Evolutionary conservation across 169 alveolate genomes (phyloP).

Genomic region (Prorocentrum cordatum): DNA sequence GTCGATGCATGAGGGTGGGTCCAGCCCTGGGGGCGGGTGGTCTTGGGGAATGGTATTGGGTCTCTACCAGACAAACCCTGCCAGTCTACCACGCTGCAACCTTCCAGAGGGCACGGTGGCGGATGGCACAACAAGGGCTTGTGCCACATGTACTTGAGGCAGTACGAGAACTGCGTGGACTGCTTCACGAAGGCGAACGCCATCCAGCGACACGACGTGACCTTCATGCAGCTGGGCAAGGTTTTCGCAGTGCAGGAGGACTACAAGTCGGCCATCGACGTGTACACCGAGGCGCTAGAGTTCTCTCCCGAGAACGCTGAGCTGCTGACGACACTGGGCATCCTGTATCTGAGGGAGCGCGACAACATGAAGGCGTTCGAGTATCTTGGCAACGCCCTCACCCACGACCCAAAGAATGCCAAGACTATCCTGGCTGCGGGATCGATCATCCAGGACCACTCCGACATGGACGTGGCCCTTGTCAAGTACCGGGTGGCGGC

Average conservation of each 20-base stretch:
- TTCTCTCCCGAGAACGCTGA: constrained; percentile 82
- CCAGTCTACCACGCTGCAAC: too few relatives aligned
- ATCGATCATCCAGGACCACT: constrained; percentile 77
- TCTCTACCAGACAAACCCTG: too few relatives aligned
- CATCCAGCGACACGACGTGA: constrained; percentile 78
- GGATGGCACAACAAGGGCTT: too few relatives aligned
- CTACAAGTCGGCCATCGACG: constrained; percentile 79
- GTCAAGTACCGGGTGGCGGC: constrained; percentile 80
- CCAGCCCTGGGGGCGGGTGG: too few relatives aligned
- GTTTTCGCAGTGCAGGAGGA: constrained; percentile 75
- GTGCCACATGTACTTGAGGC: constrained; percentile 67
- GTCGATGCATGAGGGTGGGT: too few relatives aligned
- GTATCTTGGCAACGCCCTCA: constrained; percentile 78
- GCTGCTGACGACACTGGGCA: constrained; percentile 79
- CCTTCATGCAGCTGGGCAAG: constrained; percentile 79
- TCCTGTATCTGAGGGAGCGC: constrained; percentile 74
- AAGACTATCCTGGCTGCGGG: constrained; percentile 84
- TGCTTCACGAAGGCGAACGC: constrained; percentile 71
- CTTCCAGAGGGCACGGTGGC: too few relatives aligned
- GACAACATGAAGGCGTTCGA: too few relatives aligned
- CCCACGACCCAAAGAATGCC: constrained; percentile 79
- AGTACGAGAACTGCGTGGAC: constrained; percentile 25
- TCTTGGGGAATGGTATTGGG: too few relatives aligned
- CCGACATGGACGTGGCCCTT: constrained; percentile 80
- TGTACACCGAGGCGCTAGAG: constrained; percentile 77